Percentiles rank a stretch among this genome's conserved stretches.
phyloP scores from a whole-genome alignment of 2,329 filamentous ascomycete species.

The Colletotrichum incanum region DNA sequence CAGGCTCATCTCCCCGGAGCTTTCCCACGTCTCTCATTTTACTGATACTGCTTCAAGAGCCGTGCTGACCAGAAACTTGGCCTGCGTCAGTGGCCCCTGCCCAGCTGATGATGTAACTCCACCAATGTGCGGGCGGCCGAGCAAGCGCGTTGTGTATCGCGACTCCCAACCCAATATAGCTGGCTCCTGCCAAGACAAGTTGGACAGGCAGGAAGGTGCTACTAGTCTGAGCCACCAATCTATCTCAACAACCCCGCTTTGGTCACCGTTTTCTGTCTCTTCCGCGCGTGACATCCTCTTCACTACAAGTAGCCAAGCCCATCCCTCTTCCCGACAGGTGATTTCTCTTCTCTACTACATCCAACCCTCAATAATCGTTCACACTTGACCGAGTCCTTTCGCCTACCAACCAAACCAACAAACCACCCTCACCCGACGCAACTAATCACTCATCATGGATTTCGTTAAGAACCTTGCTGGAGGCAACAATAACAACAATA shows the following conservation, averaged over 20 bases:
- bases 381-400: background rate
- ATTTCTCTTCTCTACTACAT: background rate
- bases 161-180: slow-evolving; percentile 16
- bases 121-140: slow-evolving; percentile 15
- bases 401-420: background rate
- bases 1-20: background rate
- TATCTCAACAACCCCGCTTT: slow-evolving; percentile 35
- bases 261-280: slow-evolving; percentile 25
- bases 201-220: slow-evolving; percentile 12
- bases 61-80: slow-evolving; percentile 35
- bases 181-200: slow-evolving; percentile 31
- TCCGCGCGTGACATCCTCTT: slow-evolving; percentile 23
- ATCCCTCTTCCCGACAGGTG: slow-evolving; percentile 13
- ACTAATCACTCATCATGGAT: slow-evolving; percentile 62
- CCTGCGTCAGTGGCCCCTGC: slow-evolving; percentile 40
- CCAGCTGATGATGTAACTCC: slow-evolving; percentile 41
- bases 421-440: background rate
- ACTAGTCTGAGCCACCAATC: slow-evolving; percentile 34
- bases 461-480: slow-evolving; percentile 68
- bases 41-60: background rate
- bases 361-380: background rate
- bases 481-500: slow-evolving; percentile 54
- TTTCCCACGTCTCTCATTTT: slow-evolving; percentile 6
- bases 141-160: slow-evolving; percentile 25
- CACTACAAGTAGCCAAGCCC: slow-evolving; percentile 40